Percentiles rank a stretch among this genome's conserved stretches.
Evolutionary conservation across 1,139 yeast species (phyloP).

Genomic region (Kodamaea ohmeri): DNA sequence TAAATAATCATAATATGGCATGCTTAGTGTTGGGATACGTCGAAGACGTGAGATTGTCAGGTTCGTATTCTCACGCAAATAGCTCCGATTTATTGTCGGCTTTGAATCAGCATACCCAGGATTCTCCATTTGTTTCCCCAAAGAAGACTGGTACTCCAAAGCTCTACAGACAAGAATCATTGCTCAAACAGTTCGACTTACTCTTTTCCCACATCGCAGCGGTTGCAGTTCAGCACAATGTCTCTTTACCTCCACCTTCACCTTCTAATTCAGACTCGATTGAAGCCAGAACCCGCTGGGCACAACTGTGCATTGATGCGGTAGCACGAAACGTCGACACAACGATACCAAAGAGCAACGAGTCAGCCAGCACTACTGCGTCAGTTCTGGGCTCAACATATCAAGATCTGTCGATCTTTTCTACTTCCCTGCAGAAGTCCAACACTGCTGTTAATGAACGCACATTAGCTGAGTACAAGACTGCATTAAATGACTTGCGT

Average conservation of each 20-base stretch:
- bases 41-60: slow-evolving; percentile 38
- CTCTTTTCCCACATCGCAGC: slow-evolving; percentile 54
- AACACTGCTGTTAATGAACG: slow-evolving; percentile 23
- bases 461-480: slow-evolving; percentile 43
- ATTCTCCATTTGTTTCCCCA: slow-evolving; percentile 13
- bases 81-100: slow-evolving; percentile 2
- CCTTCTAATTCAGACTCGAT: slow-evolving; percentile 25
- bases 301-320: slow-evolving; percentile 51
- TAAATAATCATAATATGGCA: slow-evolving; percentile 43
- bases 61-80: slow-evolving; percentile 1
- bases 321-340: slow-evolving; percentile 15
- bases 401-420: slow-evolving; percentile 28
- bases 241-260: slow-evolving; percentile 48
- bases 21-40: slow-evolving; percentile 47
- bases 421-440: slow-evolving; percentile 14
- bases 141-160: slow-evolving; percentile 6
- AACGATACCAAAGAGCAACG: neutral
- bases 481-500: slow-evolving; percentile 59
- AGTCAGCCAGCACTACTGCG: neutral
- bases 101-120: neutral
- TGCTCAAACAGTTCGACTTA: slow-evolving; percentile 35
- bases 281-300: slow-evolving; percentile 46
- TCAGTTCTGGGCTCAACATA: slow-evolving; percentile 2
- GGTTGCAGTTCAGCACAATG: slow-evolving; percentile 49
- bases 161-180: slow-evolving; percentile 11